Conservation (phyloP, 495 filamentous ascomycete genomes). For the Clavariopsis aquatica region DNA sequence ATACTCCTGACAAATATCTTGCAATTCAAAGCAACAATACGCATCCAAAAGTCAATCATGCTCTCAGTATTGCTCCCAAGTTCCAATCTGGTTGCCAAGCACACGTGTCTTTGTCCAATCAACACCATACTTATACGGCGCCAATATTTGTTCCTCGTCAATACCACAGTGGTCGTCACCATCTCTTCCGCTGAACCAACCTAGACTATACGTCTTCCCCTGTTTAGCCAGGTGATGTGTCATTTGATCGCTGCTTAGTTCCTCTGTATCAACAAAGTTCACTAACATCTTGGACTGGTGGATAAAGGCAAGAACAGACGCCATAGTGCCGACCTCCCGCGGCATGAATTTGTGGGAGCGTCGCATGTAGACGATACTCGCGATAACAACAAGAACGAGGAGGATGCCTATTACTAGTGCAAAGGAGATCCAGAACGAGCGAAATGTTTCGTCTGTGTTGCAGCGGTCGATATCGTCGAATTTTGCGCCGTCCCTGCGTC, state of each 20-base stretch:
- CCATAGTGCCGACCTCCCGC: slow-evolving; percentile 71
- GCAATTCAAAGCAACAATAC: background rate
- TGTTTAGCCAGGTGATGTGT: slow-evolving; percentile 53
- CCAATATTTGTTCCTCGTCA: slow-evolving; percentile 67
- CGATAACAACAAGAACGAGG: slow-evolving; percentile 56
- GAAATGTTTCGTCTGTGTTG: slow-evolving; percentile 59
- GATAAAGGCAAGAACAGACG: slow-evolving; percentile 69
- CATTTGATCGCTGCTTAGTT: slow-evolving; percentile 59
- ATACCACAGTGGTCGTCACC: slow-evolving; percentile 67
- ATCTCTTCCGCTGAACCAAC: slow-evolving; percentile 71
- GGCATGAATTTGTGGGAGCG: slow-evolving; percentile 67
- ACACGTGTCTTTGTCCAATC: slow-evolving; percentile 38
- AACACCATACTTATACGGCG: slow-evolving; percentile 60
- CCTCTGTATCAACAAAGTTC: slow-evolving; percentile 66
- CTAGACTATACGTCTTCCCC: slow-evolving; percentile 67
- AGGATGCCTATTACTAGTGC: slow-evolving; percentile 59
- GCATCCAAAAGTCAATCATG: background rate
- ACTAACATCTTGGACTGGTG: slow-evolving; percentile 74
- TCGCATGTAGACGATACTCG: slow-evolving; percentile 54
- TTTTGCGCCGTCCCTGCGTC: slow-evolving; percentile 4
- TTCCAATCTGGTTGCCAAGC: slow-evolving; percentile 35
- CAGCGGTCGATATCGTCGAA: slow-evolving; percentile 45
- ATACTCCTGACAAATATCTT: background rate
- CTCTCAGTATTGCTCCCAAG: slow-evolving; percentile 34
- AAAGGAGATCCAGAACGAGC: slow-evolving; percentile 62